A percentile compares a stretch with the other conserved stretches of the same genome.
These are phyloP conservation scores for Phoenix dactylifera DNA, from an alignment of 176 grass and related monocot genomes.

Conservation along the genomic window DNA sequence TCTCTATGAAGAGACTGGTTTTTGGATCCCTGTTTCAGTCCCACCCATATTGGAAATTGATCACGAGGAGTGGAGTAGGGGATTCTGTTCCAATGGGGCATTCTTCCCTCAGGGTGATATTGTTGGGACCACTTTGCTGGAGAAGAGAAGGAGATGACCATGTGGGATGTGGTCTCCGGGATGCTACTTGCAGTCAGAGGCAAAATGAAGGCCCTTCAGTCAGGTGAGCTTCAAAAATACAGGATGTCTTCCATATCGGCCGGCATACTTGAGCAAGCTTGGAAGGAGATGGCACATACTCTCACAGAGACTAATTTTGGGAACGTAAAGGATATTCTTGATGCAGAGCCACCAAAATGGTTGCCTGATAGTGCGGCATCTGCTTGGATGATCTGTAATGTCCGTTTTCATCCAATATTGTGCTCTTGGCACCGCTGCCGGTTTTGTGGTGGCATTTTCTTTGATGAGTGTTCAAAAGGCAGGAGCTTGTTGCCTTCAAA, in stretches of 20 bases:
- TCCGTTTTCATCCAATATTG: constrained; percentile 66
- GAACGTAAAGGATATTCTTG: constrained; percentile 41
- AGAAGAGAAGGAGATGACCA: constrained; percentile 60
- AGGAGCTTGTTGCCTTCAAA: constrained; percentile 76
- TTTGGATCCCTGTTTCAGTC: constrained; percentile 79
- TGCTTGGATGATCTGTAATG: constrained; percentile 79
- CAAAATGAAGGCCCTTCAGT: constrained; percentile 37
- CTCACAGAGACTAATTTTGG: constrained; percentile 43
- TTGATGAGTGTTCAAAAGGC: constrained; percentile 64
- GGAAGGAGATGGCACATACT: constrained; percentile 52
- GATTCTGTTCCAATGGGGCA: constrained; percentile 42
- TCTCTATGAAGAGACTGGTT: constrained; percentile 53
- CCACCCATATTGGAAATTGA: constrained; percentile 59
- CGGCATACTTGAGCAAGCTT: constrained; percentile 55
- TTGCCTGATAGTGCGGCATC: constrained; percentile 62
- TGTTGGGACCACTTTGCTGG: constrained; percentile 50
- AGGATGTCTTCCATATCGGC: constrained; percentile 43
- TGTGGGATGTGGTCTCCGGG: constrained; percentile 81
- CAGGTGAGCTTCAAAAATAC: constrained; percentile 38
- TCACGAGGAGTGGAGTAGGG: constrained; percentile 47
- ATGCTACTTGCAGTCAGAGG: constrained; percentile 52
- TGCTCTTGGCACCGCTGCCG: constrained; percentile 73
- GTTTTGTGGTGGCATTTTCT: constrained; percentile 82
- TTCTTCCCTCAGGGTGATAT: constrained; percentile 58
- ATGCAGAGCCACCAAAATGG: constrained; percentile 71